phyloP scores from a whole-genome alignment of 371 early-diverging fungal genomes.

The Rhizomucor pusillus region DNA sequence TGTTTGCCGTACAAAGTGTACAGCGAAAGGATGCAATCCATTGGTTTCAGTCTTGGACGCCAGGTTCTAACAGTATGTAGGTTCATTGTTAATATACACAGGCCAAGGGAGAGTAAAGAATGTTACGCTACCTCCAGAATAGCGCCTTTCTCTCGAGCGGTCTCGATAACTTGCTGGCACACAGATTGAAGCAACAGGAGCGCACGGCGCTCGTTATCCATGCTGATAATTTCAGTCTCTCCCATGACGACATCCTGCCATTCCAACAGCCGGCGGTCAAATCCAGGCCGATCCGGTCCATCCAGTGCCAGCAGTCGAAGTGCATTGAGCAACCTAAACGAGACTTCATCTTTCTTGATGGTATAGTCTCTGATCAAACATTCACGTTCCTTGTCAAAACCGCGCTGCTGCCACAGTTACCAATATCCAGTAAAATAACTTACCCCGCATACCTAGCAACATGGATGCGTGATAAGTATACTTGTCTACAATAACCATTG shows the following conservation, averaged over 20 bases:
- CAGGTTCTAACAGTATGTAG: no score
- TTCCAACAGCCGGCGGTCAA: constrained; percentile 35
- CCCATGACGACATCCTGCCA: constrained; percentile 62
- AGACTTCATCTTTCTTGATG: constrained; percentile 47
- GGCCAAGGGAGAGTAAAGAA: no score
- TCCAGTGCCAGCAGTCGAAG: constrained; percentile 42
- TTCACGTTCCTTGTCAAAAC: neutral
- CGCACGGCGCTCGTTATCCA: constrained; percentile 49
- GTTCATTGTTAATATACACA: no score
- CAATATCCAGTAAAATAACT: constrained; percentile 6
- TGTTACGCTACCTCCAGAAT: constrained; percentile 16
- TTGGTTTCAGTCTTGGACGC: neutral
- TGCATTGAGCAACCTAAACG: constrained; percentile 49
- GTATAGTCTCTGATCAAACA: constrained; percentile 45
- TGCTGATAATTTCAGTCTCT: constrained; percentile 46
- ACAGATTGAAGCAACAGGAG: constrained; percentile 36
- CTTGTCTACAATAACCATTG: neutral
- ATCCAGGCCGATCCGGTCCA: constrained; percentile 27
- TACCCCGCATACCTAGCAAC: constrained; percentile 19
- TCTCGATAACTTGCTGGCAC: constrained; percentile 15
- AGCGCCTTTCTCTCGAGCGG: constrained; percentile 14
- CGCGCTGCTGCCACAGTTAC: neutral
- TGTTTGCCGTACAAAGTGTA: constrained; percentile 17
- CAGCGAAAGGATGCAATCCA: constrained; percentile 15
- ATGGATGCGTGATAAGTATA: constrained; percentile 5